Conservation (phyloP, 169 alveolate species). For the Plasmodium coatneyi region DNA sequence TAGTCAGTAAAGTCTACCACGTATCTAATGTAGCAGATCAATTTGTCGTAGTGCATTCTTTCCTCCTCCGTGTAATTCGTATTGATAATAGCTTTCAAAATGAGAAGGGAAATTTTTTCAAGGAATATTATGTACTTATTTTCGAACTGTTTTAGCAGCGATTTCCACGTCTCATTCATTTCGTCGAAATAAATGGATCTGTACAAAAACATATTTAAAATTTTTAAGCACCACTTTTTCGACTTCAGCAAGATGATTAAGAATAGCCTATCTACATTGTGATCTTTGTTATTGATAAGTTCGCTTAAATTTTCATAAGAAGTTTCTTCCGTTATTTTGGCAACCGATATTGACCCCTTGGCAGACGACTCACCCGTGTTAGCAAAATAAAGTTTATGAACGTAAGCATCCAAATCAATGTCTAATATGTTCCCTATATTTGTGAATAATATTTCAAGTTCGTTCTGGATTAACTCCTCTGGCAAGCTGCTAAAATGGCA, state of each 20-base stretch:
- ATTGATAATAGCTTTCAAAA: conserved; percentile 49
- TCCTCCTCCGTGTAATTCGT: conserved; percentile 51
- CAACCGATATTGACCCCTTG: conserved; percentile 14
- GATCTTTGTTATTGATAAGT: conserved; percentile 9
- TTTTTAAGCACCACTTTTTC: conserved; percentile 66
- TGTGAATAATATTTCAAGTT: conserved; percentile 34
- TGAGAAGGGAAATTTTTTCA: conserved; percentile 52
- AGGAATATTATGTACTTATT: conserved; percentile 45
- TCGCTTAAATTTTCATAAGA: conserved; percentile 65
- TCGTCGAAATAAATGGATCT: conserved; percentile 60
- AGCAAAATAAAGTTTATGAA: conserved; percentile 45
- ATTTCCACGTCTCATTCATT: conserved; percentile 65
- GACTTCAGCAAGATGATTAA: conserved; percentile 28
- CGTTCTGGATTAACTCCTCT: conserved; percentile 39
- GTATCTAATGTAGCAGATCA: conserved; percentile 44
- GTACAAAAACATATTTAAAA: conserved; percentile 57
- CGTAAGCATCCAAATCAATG: conserved; percentile 37
- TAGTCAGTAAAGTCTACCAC: conserved; percentile 50
- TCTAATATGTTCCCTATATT: conserved; percentile 63
- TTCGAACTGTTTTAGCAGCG: conserved; percentile 39
- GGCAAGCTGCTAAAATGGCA: conserved; percentile 42
- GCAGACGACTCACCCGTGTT: not conserved
- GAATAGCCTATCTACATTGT: conserved; percentile 30
- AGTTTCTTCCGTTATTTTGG: conserved; percentile 57
- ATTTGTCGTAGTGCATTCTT: conserved; percentile 1